These are phyloP conservation scores for Darksidea phi DNA, from an alignment of 495 filamentous ascomycete genomes.

Conservation along the genomic window DNA sequence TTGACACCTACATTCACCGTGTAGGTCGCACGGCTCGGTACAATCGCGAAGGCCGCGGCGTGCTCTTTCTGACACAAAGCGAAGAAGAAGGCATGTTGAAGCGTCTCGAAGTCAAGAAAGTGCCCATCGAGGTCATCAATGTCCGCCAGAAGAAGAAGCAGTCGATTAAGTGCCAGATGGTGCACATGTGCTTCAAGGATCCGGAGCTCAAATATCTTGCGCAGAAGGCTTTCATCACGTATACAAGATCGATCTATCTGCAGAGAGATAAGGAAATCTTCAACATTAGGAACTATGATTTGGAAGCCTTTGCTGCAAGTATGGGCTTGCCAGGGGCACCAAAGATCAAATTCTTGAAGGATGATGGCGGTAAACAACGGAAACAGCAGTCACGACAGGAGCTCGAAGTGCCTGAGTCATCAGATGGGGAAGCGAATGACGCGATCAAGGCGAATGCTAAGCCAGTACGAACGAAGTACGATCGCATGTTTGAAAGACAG, in stretches of 20 bases:
- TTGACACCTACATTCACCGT: constrained; percentile 95
- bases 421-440: constrained; percentile 46
- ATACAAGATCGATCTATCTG: constrained; percentile 75
- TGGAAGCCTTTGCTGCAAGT: constrained; percentile 83
- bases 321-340: constrained; percentile 87
- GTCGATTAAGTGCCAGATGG: constrained; percentile 75
- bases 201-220: constrained; percentile 91
- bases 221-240: constrained; percentile 92
- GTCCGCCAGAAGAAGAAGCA: constrained; percentile 86
- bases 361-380: constrained; percentile 74
- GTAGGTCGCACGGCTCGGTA: constrained; percentile 95
- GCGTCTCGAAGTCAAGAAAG: constrained; percentile 80
- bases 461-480: constrained; percentile 82
- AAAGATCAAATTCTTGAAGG: constrained; percentile 86
- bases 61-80: constrained; percentile 86
- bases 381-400: constrained; percentile 78
- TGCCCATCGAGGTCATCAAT: constrained; percentile 79
- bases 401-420: constrained; percentile 52
- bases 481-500: constrained; percentile 92
- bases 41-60: constrained; percentile 79
- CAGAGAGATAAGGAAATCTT: constrained; percentile 94
- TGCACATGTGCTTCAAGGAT: constrained; percentile 93
- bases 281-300: constrained; percentile 70
- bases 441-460: constrained; percentile 53
- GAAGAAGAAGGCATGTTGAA: constrained; percentile 86